Evolutionary conservation across 768 basidiomycete genomes (phyloP), one percentile per base, ranked within the genome.

Genomic region (Podaxis carcinomalis): DNA sequence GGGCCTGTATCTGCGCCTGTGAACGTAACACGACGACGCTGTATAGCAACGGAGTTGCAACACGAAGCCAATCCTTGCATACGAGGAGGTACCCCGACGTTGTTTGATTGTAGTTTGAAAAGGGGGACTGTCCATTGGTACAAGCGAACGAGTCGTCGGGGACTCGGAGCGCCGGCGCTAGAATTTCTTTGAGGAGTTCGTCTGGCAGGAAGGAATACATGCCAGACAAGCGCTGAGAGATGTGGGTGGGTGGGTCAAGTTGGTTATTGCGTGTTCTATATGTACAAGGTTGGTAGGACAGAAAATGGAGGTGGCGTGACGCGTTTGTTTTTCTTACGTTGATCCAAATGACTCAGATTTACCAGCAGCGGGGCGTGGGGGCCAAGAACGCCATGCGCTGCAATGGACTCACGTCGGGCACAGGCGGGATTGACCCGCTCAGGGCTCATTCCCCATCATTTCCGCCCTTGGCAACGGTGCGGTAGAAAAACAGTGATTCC

Each of bases 1-100:
- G 67, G 0, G 69, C 68, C 28, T 68, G 64, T 2, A 69, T 67
- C 16, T 70, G 68, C 10, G 68, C 67, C n/a, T 62, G 67, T 4
- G 69, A 70, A n/a, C 68, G 68, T 1, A 71, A 59, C n/a, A 71
- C 59, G 6, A 70, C 68, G 13, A 65, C 62, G 39, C 66, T 49
- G 53, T 72, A 72, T 5, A 72, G 67, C 9, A 70, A 64, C 2
- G 69, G 69, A 0, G 67, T 72, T 3, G 65, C 64, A n/a, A 70
- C 66, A 35, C 69, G 68, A 32, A 69, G 67, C 71, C 71, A 72
- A 10, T 61, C 51, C 46, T 70, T 72, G 57, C 64, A 68, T 2
- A 69, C 67, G 10, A 68, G 51, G 23, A 72, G 67, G 44, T 59
- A 59, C 2, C 60, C 65, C 3, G 68, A 68, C 5, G 61, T 66